Base-by-base conservation (phyloP, 768 basidiomycete genomes). In the Suillus alpinus region DNA sequence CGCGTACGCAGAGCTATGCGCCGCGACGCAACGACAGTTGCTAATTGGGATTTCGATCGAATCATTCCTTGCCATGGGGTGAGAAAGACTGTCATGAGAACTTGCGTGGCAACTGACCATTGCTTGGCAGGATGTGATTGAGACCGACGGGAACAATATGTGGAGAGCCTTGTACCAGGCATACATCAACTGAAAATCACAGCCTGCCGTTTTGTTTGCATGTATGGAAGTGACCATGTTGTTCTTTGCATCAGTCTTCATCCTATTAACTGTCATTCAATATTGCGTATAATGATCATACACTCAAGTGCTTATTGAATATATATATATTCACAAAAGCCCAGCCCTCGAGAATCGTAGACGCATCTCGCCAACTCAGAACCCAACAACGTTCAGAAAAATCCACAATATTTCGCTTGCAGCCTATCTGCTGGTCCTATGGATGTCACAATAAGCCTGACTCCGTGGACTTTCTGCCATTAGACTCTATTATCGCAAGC, bases 11-110 rank as follows among this genome's bases (percentile, higher is more conserved):
- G 80, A 50, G 75, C 74, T 16, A 91, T 91, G 88, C 78, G 77
- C 49, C 78, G 82, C 23, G 86, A 89, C 63, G 86, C 82, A 6
- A 82, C 79, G 65, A 84, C 79, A 1, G 90, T 94, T 3, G 78
- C 83, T 1, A 78, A 72, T 0, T 94, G 92, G 92, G 84, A 87
- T 64, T 90, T 91, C 67, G 80, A 86, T 6, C 76, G 86, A 47
- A 86, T 91, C 63, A 90, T 91, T 47, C 87, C 88, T 60, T 91
- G 89, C 63, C 89, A 91, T 70, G 83, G 81, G 31, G 82, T 81
- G 58, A 61, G 78, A 65, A 39, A 40, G 32, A 31, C 26, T 46
- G 34, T 47, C 23, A 51, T 9, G 37, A 39, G 13, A 53, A 40
- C 34, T 16, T 23, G 20, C 31, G 62, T 65, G 14, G 61, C 60